These are phyloP conservation scores for Cladophialophora chaetospira DNA, from an alignment of 2,329 filamentous ascomycete species.

Conservation along the genomic window DNA sequence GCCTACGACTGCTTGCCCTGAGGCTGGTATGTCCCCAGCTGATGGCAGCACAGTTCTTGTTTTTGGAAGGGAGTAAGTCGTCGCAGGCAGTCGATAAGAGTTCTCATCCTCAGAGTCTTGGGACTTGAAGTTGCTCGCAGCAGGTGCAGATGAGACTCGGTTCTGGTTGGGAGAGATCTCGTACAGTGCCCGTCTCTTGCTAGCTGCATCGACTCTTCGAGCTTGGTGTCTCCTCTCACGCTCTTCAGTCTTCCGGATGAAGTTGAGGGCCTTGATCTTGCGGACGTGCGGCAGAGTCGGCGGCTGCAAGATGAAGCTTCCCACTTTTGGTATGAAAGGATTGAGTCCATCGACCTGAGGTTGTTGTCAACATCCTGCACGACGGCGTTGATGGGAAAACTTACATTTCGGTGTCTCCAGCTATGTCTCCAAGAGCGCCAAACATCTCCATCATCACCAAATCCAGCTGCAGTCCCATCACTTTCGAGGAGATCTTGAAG, in stretches of 20 bases:
- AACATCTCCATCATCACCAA: constrained; percentile 35
- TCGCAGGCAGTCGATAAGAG: constrained; percentile 11
- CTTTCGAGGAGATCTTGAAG: constrained; percentile 35
- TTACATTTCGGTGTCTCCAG: constrained; percentile 35
- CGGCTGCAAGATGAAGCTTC: constrained; percentile 27
- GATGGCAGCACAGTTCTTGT: constrained; percentile 18
- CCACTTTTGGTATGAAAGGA: constrained; percentile 31
- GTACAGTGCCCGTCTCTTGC: constrained; percentile 3
- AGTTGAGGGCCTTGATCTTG: constrained; percentile 27
- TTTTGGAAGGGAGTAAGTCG: constrained; percentile 20
- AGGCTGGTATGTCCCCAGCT: neutral
- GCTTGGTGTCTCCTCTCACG: neutral
- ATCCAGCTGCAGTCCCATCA: constrained; percentile 28
- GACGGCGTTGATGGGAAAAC: too few species aligned
- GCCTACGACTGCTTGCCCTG: neutral
- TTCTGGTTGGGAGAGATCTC: neutral
- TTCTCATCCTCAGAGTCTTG: constrained; percentile 4
- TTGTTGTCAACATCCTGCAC: constrained; percentile 11
- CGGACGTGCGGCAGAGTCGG: constrained; percentile 31
- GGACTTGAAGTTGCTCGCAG: neutral
- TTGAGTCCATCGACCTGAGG: constrained; percentile 30
- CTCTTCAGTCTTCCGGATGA: constrained; percentile 19
- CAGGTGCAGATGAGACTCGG: neutral
- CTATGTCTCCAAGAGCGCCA: constrained; percentile 35
- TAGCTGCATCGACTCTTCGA: neutral